phyloP scores from a whole-genome alignment of 148 eudicot genomes.

The Heliamphora exappendiculata region DNA sequence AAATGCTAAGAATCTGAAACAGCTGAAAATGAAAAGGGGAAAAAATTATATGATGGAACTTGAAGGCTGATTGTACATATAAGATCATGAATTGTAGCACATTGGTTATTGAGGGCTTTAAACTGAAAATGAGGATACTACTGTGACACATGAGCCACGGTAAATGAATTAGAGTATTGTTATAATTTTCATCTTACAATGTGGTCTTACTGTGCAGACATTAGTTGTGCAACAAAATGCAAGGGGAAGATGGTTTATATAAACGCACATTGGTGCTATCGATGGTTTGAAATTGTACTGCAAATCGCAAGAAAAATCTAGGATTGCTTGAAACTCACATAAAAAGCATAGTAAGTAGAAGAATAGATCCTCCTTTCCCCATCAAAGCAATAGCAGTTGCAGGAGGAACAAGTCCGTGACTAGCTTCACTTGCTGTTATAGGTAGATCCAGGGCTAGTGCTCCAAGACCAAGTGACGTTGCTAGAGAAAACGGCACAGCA shows the following conservation, averaged over 20 bases:
- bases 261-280: background rate
- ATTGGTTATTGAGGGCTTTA: background rate
- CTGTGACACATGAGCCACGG: background rate
- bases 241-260: background rate
- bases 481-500: slow-evolving; percentile 92
- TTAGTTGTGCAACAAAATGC: background rate
- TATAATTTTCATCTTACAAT: background rate
- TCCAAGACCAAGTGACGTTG: slow-evolving; percentile 86
- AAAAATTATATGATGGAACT: background rate
- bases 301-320: background rate
- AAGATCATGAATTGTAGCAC: background rate
- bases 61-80: background rate
- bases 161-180: background rate
- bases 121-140: background rate
- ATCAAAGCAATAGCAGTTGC: slow-evolving; percentile 94
- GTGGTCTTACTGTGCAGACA: background rate
- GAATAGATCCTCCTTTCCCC: slow-evolving; percentile 85
- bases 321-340: slow-evolving; percentile 47
- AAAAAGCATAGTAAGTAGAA: slow-evolving; percentile 94
- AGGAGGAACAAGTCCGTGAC: slow-evolving; percentile 87
- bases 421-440: slow-evolving; percentile 73
- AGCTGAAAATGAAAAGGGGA: background rate
- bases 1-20: background rate
- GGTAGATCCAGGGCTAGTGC: slow-evolving; percentile 96
- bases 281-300: background rate